Evolutionary conservation across 257 asterid genomes (phyloP), one percentile per base, ranked within the genome.

Genomic region (Apocynum venetum): DNA sequence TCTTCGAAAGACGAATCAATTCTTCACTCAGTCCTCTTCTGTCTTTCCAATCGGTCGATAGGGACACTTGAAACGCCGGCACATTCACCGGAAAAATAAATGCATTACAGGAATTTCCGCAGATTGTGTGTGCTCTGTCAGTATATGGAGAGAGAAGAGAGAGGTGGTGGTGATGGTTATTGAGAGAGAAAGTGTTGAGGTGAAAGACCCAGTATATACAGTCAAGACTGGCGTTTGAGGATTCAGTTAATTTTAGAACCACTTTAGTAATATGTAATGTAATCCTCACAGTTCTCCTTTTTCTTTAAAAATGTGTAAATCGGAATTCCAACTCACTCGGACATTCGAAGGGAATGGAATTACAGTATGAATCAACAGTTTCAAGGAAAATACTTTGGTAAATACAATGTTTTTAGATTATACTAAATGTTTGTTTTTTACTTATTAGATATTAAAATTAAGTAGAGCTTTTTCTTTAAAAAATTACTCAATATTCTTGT

Each of bases 1-100:
- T 48, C 25, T 8, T 70, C 56, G 31, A 44, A 73, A 52, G 12
- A 14, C 11, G 15, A 20, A 65, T 73, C 81, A 72, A 61, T 19
- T 35, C 53, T 53, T 51, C 67, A 68, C 85, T 69, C 77, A 64
- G 77, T 71, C 73, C 67, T 59, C 74, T 75, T 63, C 71, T 57
- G 17, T 43, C 46, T 61, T 53, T 71, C 8, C 35, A 76, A 60
- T 56, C 59, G 63, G 59, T 52, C n/a, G 13, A 72, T 52, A 25
- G 7, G 2, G 20, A 36, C 38, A 72, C 63, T 36, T 52, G 44
- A 49, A 52, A 43, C 35, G 38, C 14, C 53, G 3, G 31, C 25
- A 48, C 46, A 49, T 72, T 52, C 46, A 72, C 59, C 76, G 8
- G 6, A 2, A n/a, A 3, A 6, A 10, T 17, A 11, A 17, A 52